These are phyloP conservation scores for Erythrophleum fordii DNA, from an alignment of 306 rosid genomes.

Conservation along the genomic window DNA sequence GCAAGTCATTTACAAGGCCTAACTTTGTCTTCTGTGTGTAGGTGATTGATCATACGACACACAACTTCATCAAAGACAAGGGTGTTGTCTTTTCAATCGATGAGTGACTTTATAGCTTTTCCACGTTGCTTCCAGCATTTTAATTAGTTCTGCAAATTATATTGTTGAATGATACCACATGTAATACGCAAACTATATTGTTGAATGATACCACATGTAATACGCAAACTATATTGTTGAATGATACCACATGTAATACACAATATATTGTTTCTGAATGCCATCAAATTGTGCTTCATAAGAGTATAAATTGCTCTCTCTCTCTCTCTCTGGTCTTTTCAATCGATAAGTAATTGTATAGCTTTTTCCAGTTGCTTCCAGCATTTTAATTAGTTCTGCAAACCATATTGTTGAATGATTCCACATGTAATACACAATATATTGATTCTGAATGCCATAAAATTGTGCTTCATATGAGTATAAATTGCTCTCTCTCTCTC, in stretches of 20 bases:
- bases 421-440: background rate
- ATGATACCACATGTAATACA: no score
- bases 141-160: background rate
- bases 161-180: background rate
- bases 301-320: no score
- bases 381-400: constrained; percentile 20
- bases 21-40: constrained; percentile 26
- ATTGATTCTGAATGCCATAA: background rate
- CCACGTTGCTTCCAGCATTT: constrained; percentile 10
- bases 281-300: no score
- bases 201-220: no score
- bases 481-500: background rate
- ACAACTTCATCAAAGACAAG: constrained; percentile 51
- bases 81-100: constrained; percentile 61
- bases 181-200: no score
- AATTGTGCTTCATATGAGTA: background rate
- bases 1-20: background rate
- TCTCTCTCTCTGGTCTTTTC: no score
- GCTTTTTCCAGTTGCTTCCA: constrained; percentile 15
- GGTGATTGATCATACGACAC: constrained; percentile 75
- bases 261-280: no score
- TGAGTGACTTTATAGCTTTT: constrained; percentile 38
- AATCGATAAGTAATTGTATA: constrained; percentile 47
- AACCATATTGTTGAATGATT: background rate
- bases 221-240: no score